Evolutionary conservation across 345 rosid genomes (phyloP), one percentile per base, ranked within the genome.

Genomic region (Isatis tinctoria): DNA sequence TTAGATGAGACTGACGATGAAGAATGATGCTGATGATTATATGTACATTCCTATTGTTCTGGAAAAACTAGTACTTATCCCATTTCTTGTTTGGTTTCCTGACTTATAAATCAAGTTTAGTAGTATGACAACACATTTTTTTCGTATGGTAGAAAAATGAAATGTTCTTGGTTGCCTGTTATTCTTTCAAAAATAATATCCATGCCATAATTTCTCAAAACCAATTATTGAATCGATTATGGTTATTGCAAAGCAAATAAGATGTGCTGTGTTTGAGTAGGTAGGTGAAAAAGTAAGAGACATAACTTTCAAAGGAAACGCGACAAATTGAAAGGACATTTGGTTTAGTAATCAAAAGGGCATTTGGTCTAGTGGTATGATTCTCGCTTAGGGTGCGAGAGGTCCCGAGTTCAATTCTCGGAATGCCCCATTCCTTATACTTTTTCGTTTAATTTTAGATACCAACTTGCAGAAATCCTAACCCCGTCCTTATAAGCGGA

Each of bases 311-410:
- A 0, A 14, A 18, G 5, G 52, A 5, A 45, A 17, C n/a, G n/a
- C n/a, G n/a, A n/a, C n/a, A n/a, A n/a, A n/a, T n/a, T n/a, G n/a
- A n/a, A n/a, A n/a, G n/a, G n/a, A n/a, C n/a, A n/a, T n/a, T n/a
- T n/a, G n/a, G n/a, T n/a, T n/a, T n/a, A n/a, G 12, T 12, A 6
- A 1, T 6, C 13, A 32, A n/a, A 16, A 4, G 90, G 91, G 92
- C 92, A 82, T 84, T 91, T 89, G 95, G 95, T 87, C 88, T 86
- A 87, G 91, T 87, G 93, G 88, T 78, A 86, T 85, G 88, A 87
- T 89, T 87, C 92, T 88, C 88, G 95, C 90, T 91, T 91, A 83
- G 87, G 89, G 89, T 87, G 86, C 87, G 83, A 89, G 89, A 84
- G 88, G 90, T 84, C 88, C 86, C 83, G 88, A 87, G 90, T 83